Conservation (phyloP, 306 rosid species). For the Cyclanthera cordifolia region DNA sequence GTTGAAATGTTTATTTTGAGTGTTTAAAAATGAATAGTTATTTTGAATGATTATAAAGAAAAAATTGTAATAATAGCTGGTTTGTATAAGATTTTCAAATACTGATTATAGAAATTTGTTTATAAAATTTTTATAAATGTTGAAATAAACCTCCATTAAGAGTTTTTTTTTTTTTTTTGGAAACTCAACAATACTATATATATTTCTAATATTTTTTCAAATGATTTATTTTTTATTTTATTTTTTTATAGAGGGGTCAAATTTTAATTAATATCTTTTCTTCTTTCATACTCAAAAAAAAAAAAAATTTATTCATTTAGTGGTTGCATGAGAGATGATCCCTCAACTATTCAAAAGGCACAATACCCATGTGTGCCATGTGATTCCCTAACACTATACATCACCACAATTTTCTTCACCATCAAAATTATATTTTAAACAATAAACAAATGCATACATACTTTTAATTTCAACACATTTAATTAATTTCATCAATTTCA, state of each 20-base stretch:
- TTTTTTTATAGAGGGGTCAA: neutral
- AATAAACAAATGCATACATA: no score
- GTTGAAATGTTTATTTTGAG: no score
- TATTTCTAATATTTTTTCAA: neutral
- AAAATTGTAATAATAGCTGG: no score
- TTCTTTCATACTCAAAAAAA: slow-evolving; percentile 1
- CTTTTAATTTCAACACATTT: no score
- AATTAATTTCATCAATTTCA: no score
- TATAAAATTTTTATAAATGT: no score
- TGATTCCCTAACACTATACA: neutral
- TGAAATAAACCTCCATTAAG: no score
- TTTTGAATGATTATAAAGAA: no score
- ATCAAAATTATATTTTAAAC: no score
- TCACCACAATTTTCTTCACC: neutral
- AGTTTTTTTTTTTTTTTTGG: neutral
- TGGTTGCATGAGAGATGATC: slow-evolving; percentile 1
- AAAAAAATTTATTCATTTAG: neutral
- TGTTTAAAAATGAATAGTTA: no score
- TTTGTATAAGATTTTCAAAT: no score
- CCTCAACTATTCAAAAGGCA: neutral
- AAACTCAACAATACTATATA: no score
- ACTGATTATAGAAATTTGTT: neutral
- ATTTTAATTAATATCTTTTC: neutral
- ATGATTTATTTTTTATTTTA: neutral
- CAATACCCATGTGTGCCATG: slow-evolving; percentile 12